Conservation (phyloP, 2,329 filamentous ascomycete genomes). For the Escovopsis weberi region DNA sequence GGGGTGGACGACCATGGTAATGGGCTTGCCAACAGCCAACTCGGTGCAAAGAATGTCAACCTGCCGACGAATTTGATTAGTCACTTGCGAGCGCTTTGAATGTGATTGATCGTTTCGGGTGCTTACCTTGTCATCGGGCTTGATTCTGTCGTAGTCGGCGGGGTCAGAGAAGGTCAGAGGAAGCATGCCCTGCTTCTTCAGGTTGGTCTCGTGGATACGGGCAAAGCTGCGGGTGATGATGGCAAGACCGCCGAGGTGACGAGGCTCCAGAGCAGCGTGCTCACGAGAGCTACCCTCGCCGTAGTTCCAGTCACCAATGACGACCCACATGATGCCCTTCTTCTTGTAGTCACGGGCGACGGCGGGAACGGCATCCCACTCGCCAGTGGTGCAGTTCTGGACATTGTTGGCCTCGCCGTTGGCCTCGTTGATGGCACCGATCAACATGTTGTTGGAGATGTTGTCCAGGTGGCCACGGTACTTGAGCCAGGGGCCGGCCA, state of each 20-base stretch:
- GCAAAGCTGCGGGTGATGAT: conserved; percentile 94
- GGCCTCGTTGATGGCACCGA: conserved; percentile 88
- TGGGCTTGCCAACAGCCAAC: conserved; percentile 80
- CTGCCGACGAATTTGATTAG: conserved; percentile 19
- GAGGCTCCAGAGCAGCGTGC: conserved; percentile 93
- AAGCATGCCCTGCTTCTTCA: conserved; percentile 99
- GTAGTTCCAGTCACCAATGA: conserved; percentile 99
- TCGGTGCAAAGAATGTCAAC: conserved; percentile 80
- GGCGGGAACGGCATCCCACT: conserved; percentile 78
- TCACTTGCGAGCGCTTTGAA: neutral
- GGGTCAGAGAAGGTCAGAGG: conserved; percentile 90
- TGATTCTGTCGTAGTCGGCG: conserved; percentile 95
- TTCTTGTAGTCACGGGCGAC: conserved; percentile 98
- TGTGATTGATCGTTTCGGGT: neutral
- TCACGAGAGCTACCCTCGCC: conserved; percentile 95
- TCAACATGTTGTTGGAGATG: conserved; percentile 99
- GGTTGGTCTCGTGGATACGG: conserved; percentile 99
- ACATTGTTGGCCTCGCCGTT: conserved; percentile 98
- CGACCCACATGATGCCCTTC: conserved; percentile 92
- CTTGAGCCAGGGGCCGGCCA: conserved; percentile 95
- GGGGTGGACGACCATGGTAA: conserved; percentile 85
- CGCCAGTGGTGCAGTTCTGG: conserved; percentile 73
- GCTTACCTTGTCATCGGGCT: conserved; percentile 67
- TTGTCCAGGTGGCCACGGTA: conserved; percentile 98
- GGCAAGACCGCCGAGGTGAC: conserved; percentile 90